Base-by-base conservation (phyloP, 164 flowering plant genomes). In the Vitis cinerea region DNA sequence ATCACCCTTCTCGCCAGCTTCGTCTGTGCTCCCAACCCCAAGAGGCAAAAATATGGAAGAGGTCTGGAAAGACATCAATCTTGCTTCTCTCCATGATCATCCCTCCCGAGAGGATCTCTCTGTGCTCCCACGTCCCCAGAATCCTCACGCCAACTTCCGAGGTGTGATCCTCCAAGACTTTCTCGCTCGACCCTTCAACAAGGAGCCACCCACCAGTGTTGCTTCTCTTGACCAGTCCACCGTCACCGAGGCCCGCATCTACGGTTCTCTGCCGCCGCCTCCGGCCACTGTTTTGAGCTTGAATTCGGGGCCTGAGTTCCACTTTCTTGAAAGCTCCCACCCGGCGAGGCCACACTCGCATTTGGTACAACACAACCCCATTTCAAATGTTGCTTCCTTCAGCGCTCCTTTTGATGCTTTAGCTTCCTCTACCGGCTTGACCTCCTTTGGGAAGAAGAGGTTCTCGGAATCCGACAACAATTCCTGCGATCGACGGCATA, bases 41-140 rank as follows among this genome's bases (percentile, higher is more conserved):
- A 37, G 44, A 37, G 44, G 44, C 44, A 37, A 37, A 37, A 37
- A 6, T 37, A 81, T 81, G 84, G 85, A 79, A 65, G 88, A 82
- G 48, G 84, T 83, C 2, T 80, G 88, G 86, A 79, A 72, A 51
- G 88, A 83, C 67, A 85, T 84, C 15, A 80, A 52, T 49, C 75
- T 78, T 23, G 58, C 83, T 9, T 69, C 81, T 13, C 76, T 74
- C 31, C 70, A 70, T 14, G 72, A 64, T 62, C 71, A 67, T 47
- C 49, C 70, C 17, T 17, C 63, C 8, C 44, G 17, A 3, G 58
- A 58, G 29, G 8, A 50, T 49, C 16, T 6, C 17, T 59, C 77
- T 12, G 1, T n/a, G 8, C 63, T 66, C 53, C 54, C 66, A 31
- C 72, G 3, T n/a, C 69, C 15, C 44, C 63, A 9, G 7, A 37